Base-by-base conservation (phyloP, 1,139 yeast genomes). In the Suhomyces maxii region DNA sequence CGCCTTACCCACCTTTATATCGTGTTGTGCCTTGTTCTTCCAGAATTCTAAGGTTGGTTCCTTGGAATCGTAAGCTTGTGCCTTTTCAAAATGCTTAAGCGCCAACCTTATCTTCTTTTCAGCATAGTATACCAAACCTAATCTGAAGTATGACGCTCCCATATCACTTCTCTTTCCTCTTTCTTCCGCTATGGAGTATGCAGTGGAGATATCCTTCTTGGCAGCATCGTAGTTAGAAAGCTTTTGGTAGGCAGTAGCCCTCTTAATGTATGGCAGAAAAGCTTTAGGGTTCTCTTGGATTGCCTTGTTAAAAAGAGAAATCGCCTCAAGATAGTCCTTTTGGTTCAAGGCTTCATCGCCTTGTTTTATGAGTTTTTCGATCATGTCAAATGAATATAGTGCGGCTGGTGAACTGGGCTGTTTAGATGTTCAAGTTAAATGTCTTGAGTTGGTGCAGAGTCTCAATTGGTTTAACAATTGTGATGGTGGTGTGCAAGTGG, bases 161-260 rank as follows among this genome's bases (percentile, higher is more conserved):
- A 84, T 70, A n/a, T 76, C 77, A 4, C 69, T 67, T 48, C 83
- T 67, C 45, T 73, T 78, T 0, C 84, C 84, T 39, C 80, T 65
- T 6, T 63, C 65, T 35, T 68, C 64, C 0, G 95, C 90, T 28
- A 79, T 58, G 1, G 67, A 61, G 35, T 82, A 71, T 0, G 95
- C 93, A 26, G 65, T 61, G 8, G 79, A 73, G 18, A 88, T 71
- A 51, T 79, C 83, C 3, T 67, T 65, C 44, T 79, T 63, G 40
- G 93, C 83, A 34, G 68, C 65, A 32, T 77, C 77, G 58, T 64
- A 68, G 52, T 76, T 68, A 54, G 72, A 77, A 49, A 77, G 59
- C 53, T 87, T 79, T 50, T 81, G 83, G 49, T 77, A 69, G 1
- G 83, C 81, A 30, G 74, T 78, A 6, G 90, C 69, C 59, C 83